Evolutionary conservation across 306 rosid species (phyloP).

Genomic region (Malus asiatica): DNA sequence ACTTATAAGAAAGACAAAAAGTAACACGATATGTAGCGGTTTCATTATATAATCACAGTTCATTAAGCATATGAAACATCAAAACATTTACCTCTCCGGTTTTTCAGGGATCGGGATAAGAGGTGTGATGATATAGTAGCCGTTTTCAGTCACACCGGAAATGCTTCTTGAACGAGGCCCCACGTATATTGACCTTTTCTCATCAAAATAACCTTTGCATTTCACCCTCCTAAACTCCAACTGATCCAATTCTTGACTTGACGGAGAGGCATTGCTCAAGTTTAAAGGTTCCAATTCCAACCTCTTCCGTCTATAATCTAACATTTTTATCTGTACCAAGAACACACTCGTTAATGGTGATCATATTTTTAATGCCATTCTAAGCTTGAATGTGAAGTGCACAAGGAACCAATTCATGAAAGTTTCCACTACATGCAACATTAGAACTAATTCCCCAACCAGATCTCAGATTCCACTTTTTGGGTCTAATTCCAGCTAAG

Average conservation of each 20-base stretch:
- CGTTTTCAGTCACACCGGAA: constrained; percentile 92
- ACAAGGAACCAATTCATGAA: not conserved
- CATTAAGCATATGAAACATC: constrained; percentile 4
- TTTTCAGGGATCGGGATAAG: constrained; percentile 51
- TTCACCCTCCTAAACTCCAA: constrained; percentile 75
- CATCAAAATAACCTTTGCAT: constrained; percentile 71
- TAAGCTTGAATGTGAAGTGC: not conserved
- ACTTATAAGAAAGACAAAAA: not conserved
- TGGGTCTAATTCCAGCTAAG: not conserved
- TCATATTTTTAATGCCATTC: not conserved
- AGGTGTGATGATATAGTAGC: constrained; percentile 83
- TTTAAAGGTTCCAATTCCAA: constrained; percentile 70
- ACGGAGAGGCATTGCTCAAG: constrained; percentile 30
- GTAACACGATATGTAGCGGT: not conserved
- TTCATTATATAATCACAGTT: constrained; percentile 2
- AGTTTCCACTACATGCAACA: not conserved
- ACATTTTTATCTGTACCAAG: constrained; percentile 49
- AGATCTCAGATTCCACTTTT: not conserved
- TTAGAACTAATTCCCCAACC: not conserved
- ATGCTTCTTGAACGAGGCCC: constrained; percentile 98
- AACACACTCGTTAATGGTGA: not conserved
- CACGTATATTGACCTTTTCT: constrained; percentile 62
- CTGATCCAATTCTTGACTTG: constrained; percentile 43
- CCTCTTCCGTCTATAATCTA: constrained; percentile 68
- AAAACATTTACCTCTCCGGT: constrained; percentile 50